phyloP scores from a whole-genome alignment of 345 rosid genomes.

The Arabis alpina region DNA sequence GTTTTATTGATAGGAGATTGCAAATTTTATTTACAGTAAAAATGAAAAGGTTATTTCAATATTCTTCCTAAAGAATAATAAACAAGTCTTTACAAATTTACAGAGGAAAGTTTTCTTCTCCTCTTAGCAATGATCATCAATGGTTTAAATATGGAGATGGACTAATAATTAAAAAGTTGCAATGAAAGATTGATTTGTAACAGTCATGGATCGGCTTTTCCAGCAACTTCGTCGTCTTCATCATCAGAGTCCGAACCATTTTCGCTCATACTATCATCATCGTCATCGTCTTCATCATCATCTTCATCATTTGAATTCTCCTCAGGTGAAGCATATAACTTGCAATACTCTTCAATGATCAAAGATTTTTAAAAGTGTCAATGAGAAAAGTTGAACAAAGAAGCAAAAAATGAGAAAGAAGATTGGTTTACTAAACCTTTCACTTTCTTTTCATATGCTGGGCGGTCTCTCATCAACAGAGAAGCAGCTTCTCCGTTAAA shows the following conservation, averaged over 20 bases:
- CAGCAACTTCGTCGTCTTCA: conserved; percentile 59
- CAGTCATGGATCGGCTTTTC: conserved; percentile 55
- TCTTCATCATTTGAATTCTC: conserved; percentile 57
- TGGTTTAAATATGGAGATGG: conserved; percentile 15
- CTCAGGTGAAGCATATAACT: conserved; percentile 60
- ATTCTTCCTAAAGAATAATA: conserved; percentile 28
- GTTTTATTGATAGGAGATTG: conserved; percentile 6
- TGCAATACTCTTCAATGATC: conserved; percentile 52
- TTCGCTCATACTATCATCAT: conserved; percentile 61
- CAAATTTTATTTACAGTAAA: conserved; percentile 24
- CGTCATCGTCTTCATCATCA: conserved; percentile 49
- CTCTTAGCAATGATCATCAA: conserved; percentile 31
- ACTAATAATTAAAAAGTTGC: conserved; percentile 16
- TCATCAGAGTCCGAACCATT: conserved; percentile 50
- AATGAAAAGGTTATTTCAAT: not conserved
- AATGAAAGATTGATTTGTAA: conserved; percentile 27
- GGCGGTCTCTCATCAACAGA: conserved; percentile 60
- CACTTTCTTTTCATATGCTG: conserved; percentile 63
- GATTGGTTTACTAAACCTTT: conserved; percentile 48
- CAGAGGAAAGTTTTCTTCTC: conserved; percentile 31
- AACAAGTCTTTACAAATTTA: conserved; percentile 37
- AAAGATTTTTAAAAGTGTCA: conserved; percentile 9
- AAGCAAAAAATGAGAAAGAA: not conserved
- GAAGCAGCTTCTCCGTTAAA: conserved; percentile 86
- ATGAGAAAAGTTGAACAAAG: conserved; percentile 8